Evolutionary conservation across 306 rosid species (phyloP).

Genomic region (Vigna radiata): DNA sequence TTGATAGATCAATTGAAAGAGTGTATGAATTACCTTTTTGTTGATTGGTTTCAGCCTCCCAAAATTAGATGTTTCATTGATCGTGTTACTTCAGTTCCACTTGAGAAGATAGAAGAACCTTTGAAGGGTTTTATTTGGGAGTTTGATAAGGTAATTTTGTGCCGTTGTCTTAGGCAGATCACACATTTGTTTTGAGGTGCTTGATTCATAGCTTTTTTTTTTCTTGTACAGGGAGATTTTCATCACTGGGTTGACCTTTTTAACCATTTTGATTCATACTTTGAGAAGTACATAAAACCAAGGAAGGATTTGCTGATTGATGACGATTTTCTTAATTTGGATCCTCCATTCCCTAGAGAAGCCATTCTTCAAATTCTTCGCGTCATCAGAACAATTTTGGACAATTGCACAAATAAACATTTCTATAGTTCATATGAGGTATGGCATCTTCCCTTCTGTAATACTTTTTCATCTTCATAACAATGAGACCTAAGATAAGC

Average conservation of each 20-base stretch:
- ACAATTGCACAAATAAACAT: slow-evolving; percentile 95
- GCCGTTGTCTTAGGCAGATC: slow-evolving; percentile 34
- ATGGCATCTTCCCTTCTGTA: slow-evolving; percentile 25
- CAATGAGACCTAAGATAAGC: slow-evolving; percentile 18
- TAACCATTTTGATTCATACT: slow-evolving; percentile 94
- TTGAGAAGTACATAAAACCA: slow-evolving; percentile 88
- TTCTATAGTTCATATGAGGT: slow-evolving; percentile 98
- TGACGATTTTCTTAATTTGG: slow-evolving; percentile 72
- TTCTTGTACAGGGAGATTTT: slow-evolving; percentile 87
- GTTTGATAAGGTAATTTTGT: slow-evolving; percentile 81
- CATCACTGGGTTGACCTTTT: slow-evolving; percentile 99
- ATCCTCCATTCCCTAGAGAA: slow-evolving; percentile 92
- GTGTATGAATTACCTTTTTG: slow-evolving; percentile 39
- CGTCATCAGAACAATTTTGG: slow-evolving; percentile 87
- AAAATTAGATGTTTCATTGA: slow-evolving; percentile 83
- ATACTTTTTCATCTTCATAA: background rate
- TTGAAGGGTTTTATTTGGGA: slow-evolving; percentile 87
- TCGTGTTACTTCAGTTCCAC: slow-evolving; percentile 80
- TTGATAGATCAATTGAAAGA: slow-evolving; percentile 20
- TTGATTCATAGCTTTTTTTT: slow-evolving; percentile 50
- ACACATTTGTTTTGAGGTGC: slow-evolving; percentile 38
- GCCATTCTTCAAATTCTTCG: slow-evolving; percentile 94
- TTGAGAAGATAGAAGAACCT: slow-evolving; percentile 87
- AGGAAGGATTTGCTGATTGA: slow-evolving; percentile 95
- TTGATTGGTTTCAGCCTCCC: slow-evolving; percentile 79